Evolutionary conservation across 768 basidiomycete genomes (phyloP).

Genomic region (Suillus sp.): DNA sequence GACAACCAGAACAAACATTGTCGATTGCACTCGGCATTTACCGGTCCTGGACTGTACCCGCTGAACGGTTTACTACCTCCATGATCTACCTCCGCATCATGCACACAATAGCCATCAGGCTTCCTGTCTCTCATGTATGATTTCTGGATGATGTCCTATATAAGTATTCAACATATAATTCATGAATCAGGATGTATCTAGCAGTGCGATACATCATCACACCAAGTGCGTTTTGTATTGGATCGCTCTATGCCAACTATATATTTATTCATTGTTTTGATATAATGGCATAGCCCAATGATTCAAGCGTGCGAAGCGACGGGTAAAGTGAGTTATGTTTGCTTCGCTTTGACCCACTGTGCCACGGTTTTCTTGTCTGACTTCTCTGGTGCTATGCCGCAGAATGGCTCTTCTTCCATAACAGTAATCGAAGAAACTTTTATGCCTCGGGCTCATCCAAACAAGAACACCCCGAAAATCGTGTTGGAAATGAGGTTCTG

Average conservation of each 20-base stretch:
- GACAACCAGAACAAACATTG: too few species aligned
- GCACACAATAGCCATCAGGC: too few species aligned
- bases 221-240: background rate
- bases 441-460: background rate
- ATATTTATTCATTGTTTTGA: background rate
- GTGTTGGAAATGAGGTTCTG: too few species aligned
- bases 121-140: background rate
- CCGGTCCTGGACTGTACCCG: too few species aligned
- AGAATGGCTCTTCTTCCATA: background rate
- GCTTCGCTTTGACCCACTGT: too few species aligned
- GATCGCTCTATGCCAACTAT: background rate
- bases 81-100: too few species aligned
- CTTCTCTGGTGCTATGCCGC: background rate
- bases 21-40: too few species aligned
- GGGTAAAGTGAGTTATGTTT: too few species aligned
- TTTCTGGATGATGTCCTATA: background rate
- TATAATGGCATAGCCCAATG: background rate
- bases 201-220: background rate
- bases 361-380: too few species aligned
- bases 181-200: background rate
- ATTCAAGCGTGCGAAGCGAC: background rate
- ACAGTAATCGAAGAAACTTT: background rate
- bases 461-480: too few species aligned
- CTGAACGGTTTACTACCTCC: too few species aligned
- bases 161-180: background rate